Conservation (phyloP, 768 basidiomycete species). For the Lactarius quietus region DNA sequence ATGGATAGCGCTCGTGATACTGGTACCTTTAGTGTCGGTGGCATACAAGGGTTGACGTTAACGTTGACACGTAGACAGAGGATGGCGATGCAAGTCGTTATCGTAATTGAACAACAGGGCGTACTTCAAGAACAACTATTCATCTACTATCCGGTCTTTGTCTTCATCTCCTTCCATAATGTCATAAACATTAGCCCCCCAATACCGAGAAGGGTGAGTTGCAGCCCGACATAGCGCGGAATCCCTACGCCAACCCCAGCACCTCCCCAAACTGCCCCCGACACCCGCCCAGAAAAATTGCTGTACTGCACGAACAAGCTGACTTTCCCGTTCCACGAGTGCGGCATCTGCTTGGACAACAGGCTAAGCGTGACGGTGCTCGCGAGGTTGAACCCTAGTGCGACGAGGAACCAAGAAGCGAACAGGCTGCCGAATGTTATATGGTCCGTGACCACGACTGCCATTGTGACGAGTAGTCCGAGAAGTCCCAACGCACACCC, state of each 20-base stretch:
- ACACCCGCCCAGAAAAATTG: constrained; percentile 62
- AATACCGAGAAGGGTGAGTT: constrained; percentile 57
- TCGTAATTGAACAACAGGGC: neutral
- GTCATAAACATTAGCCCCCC: constrained; percentile 51
- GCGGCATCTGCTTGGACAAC: constrained; percentile 65
- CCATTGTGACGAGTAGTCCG: constrained; percentile 51
- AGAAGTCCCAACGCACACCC: constrained; percentile 49
- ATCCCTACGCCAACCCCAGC: constrained; percentile 58
- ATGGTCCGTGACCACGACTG: constrained; percentile 39
- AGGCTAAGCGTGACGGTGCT: constrained; percentile 65
- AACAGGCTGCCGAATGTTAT: constrained; percentile 48
- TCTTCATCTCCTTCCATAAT: constrained; percentile 62
- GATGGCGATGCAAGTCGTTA: neutral
- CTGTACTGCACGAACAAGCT: constrained; percentile 65
- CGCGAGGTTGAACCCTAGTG: constrained; percentile 71
- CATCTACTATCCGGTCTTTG: constrained; percentile 53
- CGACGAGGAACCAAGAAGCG: constrained; percentile 52
- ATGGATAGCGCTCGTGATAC: no score
- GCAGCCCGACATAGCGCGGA: constrained; percentile 54
- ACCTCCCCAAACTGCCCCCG: constrained; percentile 67
- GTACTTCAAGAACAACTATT: neutral
- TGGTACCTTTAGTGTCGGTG: no score
- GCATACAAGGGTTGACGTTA: no score
- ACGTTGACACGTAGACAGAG: no score
- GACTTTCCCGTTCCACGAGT: constrained; percentile 54